These are phyloP conservation scores for Wickerhamiella domercqiae DNA, from an alignment of 805 yeast genomes.

Conservation along the genomic window DNA sequence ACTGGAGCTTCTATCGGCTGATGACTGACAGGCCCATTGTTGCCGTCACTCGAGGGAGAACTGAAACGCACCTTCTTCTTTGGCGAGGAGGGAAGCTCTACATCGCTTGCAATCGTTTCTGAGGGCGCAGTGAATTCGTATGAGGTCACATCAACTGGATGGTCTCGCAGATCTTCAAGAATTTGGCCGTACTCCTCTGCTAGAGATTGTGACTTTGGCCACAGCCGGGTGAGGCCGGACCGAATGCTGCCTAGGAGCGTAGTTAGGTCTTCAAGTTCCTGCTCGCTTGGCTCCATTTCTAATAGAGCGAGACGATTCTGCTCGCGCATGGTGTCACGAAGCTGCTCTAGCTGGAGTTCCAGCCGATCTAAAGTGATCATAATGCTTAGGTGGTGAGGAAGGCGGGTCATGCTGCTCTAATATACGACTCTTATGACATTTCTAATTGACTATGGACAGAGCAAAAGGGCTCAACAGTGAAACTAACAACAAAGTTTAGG, in stretches of 20 bases:
- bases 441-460: too few species aligned
- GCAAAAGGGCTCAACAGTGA: too few species aligned
- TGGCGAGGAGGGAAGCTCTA: neutral
- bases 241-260: constrained; percentile 6
- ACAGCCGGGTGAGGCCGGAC: constrained; percentile 3
- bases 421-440: too few species aligned
- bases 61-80: constrained; percentile 8
- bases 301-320: constrained; percentile 17
- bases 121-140: constrained; percentile 3
- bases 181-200: constrained; percentile 3
- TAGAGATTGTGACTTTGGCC: constrained; percentile 1
- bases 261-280: constrained; percentile 14
- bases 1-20: neutral
- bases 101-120: neutral
- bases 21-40: neutral
- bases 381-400: constrained; percentile 28
- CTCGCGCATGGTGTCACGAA: constrained; percentile 15
- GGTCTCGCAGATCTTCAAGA: neutral
- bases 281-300: constrained; percentile 16
- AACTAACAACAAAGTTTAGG: too few species aligned
- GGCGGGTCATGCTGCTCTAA: too few species aligned
- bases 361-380: constrained; percentile 9
- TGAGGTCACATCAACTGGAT: constrained; percentile 1
- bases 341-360: constrained; percentile 14
- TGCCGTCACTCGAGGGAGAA: neutral